Evolutionary conservation across 768 basidiomycete genomes (phyloP), one percentile per base, ranked within the genome.

Genomic region (Pleurotus giganteus): DNA sequence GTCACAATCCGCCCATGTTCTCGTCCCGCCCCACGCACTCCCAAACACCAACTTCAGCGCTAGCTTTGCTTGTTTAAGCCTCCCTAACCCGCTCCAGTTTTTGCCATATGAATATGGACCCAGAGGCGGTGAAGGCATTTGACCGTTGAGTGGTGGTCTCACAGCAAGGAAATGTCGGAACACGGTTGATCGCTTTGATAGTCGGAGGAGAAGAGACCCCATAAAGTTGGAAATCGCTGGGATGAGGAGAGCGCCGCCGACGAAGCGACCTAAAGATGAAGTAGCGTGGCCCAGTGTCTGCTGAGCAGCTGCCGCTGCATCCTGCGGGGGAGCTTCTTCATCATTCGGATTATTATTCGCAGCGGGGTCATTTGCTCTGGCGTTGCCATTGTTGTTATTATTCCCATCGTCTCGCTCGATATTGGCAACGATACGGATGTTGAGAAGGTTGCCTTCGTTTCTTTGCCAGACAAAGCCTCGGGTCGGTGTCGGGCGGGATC

Each of bases 191-290:
- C 71, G 71, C 52, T 66, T 73, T 21, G 89, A 83, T 3, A 88
- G 63, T 21, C 73, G 74, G 34, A 81, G 69, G 2, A 91, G 74
- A 12, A 88, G 58, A 8, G 70, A 62, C 0, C 89, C 89, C 86
- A 89, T 88, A 43, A 74, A 60, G 44, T 71, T 82, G 19, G 89
- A 79, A 59, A 91, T 81, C 6, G 78, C 77, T 0, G 89, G 89
- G 47, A 88, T 74, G 55, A 86, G 69, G 15, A 91, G 69, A 0
- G 89, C 87, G 3, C 89, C 88, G 19, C 84, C 86, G 44, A 91
- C 67, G 61, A 81, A 71, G 11, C 88, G 80, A 1, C 88, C 89
- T 3, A 89, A 63, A 0, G 85, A 83, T 15, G 80, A 73, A 15
- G 80, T 76, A 17, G 81, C 80, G 59, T 84, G 70, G 37, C 79